phyloP scores from a whole-genome alignment of 2,329 filamentous ascomycete genomes.

The Neophaeococcomyces mojaviensis region DNA sequence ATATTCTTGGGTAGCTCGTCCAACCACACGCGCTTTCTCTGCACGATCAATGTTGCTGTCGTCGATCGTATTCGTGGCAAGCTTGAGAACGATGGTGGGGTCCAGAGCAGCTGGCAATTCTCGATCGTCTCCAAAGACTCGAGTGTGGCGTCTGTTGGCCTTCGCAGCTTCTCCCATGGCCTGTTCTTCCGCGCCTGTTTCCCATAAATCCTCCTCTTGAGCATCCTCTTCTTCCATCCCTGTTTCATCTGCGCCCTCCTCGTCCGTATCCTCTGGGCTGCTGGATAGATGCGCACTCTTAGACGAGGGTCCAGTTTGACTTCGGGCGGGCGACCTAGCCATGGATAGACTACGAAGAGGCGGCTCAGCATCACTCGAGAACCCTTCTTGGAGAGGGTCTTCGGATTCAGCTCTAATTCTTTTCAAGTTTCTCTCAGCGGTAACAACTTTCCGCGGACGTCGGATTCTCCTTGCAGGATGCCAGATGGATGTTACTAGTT shows the following conservation, averaged over 20 bases:
- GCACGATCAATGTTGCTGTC: too few relatives aligned
- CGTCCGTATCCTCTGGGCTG: background rate
- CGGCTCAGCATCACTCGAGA: slow-evolving; percentile 2
- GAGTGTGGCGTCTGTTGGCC: too few relatives aligned
- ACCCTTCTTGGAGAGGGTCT: slow-evolving; percentile 22
- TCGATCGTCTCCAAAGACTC: too few relatives aligned
- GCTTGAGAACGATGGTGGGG: too few relatives aligned
- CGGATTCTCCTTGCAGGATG: background rate
- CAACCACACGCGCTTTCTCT: too few relatives aligned
- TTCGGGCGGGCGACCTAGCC: background rate
- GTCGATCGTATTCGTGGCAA: too few relatives aligned
- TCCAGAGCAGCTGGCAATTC: too few relatives aligned
- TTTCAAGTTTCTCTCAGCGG: background rate
- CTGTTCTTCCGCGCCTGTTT: background rate
- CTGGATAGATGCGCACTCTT: background rate
- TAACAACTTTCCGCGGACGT: background rate
- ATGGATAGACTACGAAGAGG: too few relatives aligned
- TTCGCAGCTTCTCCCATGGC: slow-evolving; percentile 6
- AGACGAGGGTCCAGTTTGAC: background rate
- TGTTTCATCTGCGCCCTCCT: too few relatives aligned
- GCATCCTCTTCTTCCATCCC: too few relatives aligned
- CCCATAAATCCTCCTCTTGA: too few relatives aligned
- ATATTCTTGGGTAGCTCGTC: too few relatives aligned
- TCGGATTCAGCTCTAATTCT: slow-evolving; percentile 15
- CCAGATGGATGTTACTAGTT: slow-evolving; percentile 2